phyloP scores from a whole-genome alignment of 2,329 filamentous ascomycete genomes.

The Amauroascus verrucosus region DNA sequence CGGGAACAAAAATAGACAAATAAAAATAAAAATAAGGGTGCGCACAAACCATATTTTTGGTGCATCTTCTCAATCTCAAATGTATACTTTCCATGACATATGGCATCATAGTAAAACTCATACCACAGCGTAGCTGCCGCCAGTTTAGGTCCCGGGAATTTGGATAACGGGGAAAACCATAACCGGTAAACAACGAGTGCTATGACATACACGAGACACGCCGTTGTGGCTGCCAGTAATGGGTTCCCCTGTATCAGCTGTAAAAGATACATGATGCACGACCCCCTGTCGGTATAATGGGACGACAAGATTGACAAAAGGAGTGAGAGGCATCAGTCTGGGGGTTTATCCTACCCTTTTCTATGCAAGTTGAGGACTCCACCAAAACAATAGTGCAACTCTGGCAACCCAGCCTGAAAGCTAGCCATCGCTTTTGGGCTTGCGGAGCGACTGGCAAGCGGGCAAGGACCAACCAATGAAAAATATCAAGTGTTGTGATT shows the following conservation, averaged over 20 bases:
- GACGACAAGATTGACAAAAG: not conserved
- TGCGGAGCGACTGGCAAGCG: not conserved
- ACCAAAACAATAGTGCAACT: not conserved
- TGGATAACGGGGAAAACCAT: constrained; percentile 19
- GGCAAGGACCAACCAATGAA: not conserved
- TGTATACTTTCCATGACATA: constrained; percentile 22
- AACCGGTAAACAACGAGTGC: constrained; percentile 17
- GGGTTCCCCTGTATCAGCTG: constrained; percentile 1
- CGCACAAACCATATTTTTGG: constrained; percentile 23
- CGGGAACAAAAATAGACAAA: no score
- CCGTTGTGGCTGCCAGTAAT: not conserved
- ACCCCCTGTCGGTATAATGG: not conserved
- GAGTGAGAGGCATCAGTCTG: not conserved
- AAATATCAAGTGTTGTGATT: not conserved
- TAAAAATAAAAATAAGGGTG: not conserved
- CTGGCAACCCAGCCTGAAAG: not conserved
- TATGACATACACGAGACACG: constrained; percentile 4
- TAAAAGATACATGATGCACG: not conserved
- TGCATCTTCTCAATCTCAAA: constrained; percentile 24
- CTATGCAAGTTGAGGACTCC: not conserved
- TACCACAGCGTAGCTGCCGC: constrained; percentile 20
- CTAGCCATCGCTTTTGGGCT: not conserved
- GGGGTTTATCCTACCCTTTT: not conserved
- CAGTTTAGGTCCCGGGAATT: constrained; percentile 20
- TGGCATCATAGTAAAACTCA: constrained; percentile 22